Base-by-base conservation (phyloP, 345 rosid genomes). In the Populus davidiana region DNA sequence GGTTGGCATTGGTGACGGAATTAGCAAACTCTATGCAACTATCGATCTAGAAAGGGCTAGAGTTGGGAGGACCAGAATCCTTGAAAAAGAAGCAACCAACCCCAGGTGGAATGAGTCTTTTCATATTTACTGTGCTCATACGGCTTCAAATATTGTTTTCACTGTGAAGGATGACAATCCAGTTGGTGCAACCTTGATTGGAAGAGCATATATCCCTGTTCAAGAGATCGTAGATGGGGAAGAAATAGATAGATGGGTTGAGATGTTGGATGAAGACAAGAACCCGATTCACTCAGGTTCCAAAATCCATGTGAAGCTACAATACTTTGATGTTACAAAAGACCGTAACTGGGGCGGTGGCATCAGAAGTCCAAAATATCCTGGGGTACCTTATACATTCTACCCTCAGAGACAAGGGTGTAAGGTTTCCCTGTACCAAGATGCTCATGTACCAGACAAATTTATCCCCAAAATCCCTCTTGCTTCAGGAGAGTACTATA, bases 371-470 rank as follows among this genome's bases (percentile, higher is more conserved):
- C 74, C 85, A 6, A 96, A 93, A 71, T 92, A 73, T 74, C 99
- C 98, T 47, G 99, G 98, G 36, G 98, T 96, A 43, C 98, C 99
- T 49, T 92, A 90, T 80, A 91, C 99, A 20, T 96, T 90, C 87
- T 96, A 79, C 81, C 80, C 97, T 2, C 96, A 92, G 91, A 90
- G 99, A 77, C 84, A 75, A 49, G 97, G 98, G 43, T 96, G 99
- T 63, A 93, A 83, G 78, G 99, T 96, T 78, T 89, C 94, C 77
- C 75, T 96, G 44, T 96, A 96, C 89, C 97, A 93, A 78, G 99
- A 96, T 87, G 93, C 99, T 82, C 99, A 96, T 73, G 76, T 96
- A 43, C 99, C 99, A 0, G 97, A 87, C 9, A 88, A 86, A 31
- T 93, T 96, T 81, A 79, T 93, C 81, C 98, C 99, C 2, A 85